A percentile compares a stretch with the other conserved stretches of the same genome.
Evolutionary conservation across 768 basidiomycete species (phyloP).

Genomic region (Plicaturopsis crispa): DNA sequence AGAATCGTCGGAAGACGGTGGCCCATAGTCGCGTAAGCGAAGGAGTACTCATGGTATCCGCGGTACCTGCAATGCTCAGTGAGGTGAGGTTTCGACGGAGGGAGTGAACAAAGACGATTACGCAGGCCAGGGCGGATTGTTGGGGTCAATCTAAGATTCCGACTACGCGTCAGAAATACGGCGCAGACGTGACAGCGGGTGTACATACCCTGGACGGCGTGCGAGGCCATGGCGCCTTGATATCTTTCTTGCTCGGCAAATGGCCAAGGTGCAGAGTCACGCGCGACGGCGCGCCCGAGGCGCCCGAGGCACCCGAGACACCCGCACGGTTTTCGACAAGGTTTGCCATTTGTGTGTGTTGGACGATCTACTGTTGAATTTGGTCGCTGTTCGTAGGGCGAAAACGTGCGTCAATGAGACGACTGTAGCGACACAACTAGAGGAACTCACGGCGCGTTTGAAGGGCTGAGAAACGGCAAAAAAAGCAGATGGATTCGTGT

Average conservation of each 20-base stretch:
- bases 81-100: background rate
- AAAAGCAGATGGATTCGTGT: too few species aligned
- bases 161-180: constrained; percentile 1
- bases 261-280: constrained; percentile 71
- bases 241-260: constrained; percentile 64
- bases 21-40: constrained; percentile 92
- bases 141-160: constrained; percentile 58
- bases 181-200: constrained; percentile 6
- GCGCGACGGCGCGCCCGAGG: constrained; percentile 37
- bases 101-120: constrained; percentile 14
- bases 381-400: too few species aligned
- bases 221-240: constrained; percentile 66
- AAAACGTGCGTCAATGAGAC: too few species aligned
- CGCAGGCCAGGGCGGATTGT: constrained; percentile 71
- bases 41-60: constrained; percentile 76
- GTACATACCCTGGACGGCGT: constrained; percentile 58
- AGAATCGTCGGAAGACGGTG: constrained; percentile 93
- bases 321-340: background rate
- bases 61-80: constrained; percentile 37
- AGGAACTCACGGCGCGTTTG: too few species aligned
- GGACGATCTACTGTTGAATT: too few species aligned
- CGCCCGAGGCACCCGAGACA: constrained; percentile 8
- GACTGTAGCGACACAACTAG: too few species aligned
- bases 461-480: too few species aligned
- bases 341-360: constrained; percentile 11